Percentiles rank a stretch among this genome's conserved stretches.
phyloP scores from a whole-genome alignment of 805 yeast genomes.

The Brettanomyces naardenensis region DNA sequence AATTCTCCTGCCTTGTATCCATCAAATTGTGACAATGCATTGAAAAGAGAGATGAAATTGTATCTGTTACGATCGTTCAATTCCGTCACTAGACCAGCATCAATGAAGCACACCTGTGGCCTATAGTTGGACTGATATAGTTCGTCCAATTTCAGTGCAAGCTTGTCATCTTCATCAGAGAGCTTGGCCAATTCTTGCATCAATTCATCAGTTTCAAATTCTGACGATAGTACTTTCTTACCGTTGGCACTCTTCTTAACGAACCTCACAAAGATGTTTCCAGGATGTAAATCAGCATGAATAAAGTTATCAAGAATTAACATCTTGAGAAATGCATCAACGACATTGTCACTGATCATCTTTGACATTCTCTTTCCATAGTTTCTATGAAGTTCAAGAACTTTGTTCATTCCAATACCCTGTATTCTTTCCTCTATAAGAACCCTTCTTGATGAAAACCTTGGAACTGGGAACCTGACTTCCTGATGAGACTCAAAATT shows the following conservation, averaged over 20 bases:
- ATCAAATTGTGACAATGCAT: constrained; percentile 82
- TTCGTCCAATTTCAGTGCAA: constrained; percentile 35
- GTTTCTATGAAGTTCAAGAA: constrained; percentile 47
- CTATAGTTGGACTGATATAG: constrained; percentile 52
- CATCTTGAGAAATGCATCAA: constrained; percentile 92
- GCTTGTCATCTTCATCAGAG: constrained; percentile 14
- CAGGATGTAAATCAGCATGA: constrained; percentile 96
- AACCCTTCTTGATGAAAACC: constrained; percentile 58
- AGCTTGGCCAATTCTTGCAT: constrained; percentile 32
- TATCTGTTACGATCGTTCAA: constrained; percentile 67
- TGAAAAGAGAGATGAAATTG: constrained; percentile 84
- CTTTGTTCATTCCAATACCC: constrained; percentile 74
- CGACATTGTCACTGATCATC: constrained; percentile 68
- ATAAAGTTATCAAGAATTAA: constrained; percentile 86
- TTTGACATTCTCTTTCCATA: constrained; percentile 43
- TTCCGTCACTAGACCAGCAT: constrained; percentile 91
- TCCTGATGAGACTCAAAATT: constrained; percentile 54
- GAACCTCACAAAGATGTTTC: constrained; percentile 66
- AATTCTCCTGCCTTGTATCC: constrained; percentile 93
- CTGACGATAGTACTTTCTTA: constrained; percentile 29
- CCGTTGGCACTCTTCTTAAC: constrained; percentile 29
- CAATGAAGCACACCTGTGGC: constrained; percentile 86
- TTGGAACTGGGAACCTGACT: constrained; percentile 77
- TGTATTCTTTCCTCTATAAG: constrained; percentile 79
- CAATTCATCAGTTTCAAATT: constrained; percentile 26